phyloP scores from a whole-genome alignment of 441 rosid genomes.

The Cnidoscolus chayamansa region DNA sequence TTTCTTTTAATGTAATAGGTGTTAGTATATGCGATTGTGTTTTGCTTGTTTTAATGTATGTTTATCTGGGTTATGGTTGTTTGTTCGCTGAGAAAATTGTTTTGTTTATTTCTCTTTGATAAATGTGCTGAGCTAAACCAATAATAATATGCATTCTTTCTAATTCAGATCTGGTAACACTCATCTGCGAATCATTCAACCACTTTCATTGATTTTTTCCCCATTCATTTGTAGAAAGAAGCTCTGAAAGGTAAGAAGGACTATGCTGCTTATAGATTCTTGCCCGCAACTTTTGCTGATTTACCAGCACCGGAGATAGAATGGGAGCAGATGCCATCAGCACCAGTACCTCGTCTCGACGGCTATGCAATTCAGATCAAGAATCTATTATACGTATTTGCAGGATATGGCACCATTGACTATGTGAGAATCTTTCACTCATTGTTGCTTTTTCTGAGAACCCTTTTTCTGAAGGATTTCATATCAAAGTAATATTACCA shows the following conservation, averaged over 20 bases:
- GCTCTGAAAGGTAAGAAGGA: conserved; percentile 19
- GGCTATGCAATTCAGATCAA: conserved; percentile 68
- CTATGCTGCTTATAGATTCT: conserved; percentile 25
- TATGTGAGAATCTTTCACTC: conserved; percentile 35
- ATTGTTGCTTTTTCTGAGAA: neutral
- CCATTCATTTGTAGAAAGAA: conserved; percentile 31
- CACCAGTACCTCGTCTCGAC: conserved; percentile 85
- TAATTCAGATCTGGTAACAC: neutral
- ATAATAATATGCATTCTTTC: neutral
- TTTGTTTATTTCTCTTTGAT: neutral
- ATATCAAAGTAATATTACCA: neutral
- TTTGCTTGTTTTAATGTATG: neutral
- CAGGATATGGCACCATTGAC: conserved; percentile 65
- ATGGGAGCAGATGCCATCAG: conserved; percentile 74
- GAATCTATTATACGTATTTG: conserved; percentile 63
- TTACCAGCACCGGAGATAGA: conserved; percentile 60
- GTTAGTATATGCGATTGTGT: neutral
- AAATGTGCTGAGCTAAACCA: neutral
- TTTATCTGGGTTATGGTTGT: neutral
- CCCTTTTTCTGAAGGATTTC: neutral
- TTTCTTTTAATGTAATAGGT: conserved; percentile 4
- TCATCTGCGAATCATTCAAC: neutral
- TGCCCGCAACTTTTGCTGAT: conserved; percentile 74
- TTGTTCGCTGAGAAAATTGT: neutral
- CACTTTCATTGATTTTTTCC: too few species aligned